Conservation (phyloP, 768 basidiomycete genomes). For the Tylopilus plumbeoviolaceoides region DNA sequence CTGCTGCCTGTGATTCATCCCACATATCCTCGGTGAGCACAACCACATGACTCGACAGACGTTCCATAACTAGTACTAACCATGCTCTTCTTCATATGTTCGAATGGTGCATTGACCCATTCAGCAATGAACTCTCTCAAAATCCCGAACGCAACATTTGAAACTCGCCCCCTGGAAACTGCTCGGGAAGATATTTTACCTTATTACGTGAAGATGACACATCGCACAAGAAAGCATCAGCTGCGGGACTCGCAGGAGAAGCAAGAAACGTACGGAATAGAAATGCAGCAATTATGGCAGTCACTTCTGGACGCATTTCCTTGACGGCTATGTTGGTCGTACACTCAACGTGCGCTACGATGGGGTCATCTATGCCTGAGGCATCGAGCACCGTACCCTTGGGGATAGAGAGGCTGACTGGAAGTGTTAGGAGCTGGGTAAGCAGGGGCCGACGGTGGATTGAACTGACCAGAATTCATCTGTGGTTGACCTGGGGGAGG, state of each 20-base stretch:
- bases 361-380: conserved; percentile 17
- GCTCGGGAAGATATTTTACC: conserved; percentile 20
- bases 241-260: background rate
- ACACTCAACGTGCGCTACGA: conserved; percentile 15
- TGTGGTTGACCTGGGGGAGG: conserved; percentile 43
- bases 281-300: conserved; percentile 13
- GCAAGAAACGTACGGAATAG: conserved; percentile 16
- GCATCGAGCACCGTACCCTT: conserved; percentile 32
- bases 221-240: background rate
- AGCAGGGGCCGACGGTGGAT: conserved; percentile 41
- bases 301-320: conserved; percentile 18
- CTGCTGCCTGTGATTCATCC: conserved; percentile 13
- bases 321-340: conserved; percentile 4
- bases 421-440: conserved; percentile 24
- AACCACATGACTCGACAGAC: background rate
- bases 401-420: conserved; percentile 30
- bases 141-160: conserved; percentile 12
- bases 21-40: no score
- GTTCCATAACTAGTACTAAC: conserved; percentile 9
- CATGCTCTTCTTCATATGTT: conserved; percentile 22
- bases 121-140: conserved; percentile 1
- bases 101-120: conserved; percentile 22
- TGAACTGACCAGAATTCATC: conserved; percentile 30
- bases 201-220: background rate
- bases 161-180: conserved; percentile 23